Evolutionary conservation across 208 protist species (phyloP), one percentile per base, ranked within the genome.

Genomic region (Wallacemonas sp.): DNA sequence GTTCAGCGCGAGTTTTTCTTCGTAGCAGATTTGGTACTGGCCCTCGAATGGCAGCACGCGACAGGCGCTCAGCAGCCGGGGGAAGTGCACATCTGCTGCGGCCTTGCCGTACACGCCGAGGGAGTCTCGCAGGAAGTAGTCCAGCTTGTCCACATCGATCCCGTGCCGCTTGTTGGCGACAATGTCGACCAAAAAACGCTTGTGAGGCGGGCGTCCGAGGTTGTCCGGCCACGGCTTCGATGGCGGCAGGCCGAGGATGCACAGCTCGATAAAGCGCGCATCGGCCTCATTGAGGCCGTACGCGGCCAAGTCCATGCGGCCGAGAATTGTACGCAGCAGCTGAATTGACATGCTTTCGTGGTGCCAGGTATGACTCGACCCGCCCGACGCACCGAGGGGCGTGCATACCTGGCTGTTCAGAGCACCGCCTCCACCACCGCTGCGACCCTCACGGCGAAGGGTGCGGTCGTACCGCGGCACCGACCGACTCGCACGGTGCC

Each of bases 91-190:
- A 58, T 95, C 93, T 10, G 95, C 78, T 8, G 85, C 85, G 9
- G 85, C 82, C 74, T 92, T 91, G 46, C 91, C 92, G 67, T 92
- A 97, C 66, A 89, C 95, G 65, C 87, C 93, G 50, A 96, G 76
- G 8, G 87, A 92, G 68, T 99, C 98, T 44, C 98, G 86, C 5
- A 92, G 79, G 33, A 99, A 87, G 71, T 99, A 99, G 73, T 99
- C 98, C 12, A 98, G 85, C 42, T 97, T 95, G 62, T 99, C 98
- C 37, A 99, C 97, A 68, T 99, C 98, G 38, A 99, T 84, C 36
- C 89, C 92, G 66, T 96, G 98, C 17, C 93, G 83, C 62, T 95
- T 89, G 83, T 96, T 96, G 70, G 78, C 88, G 63, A 96, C 78
- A 53, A 96, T 83, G 39, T 93, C 66, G 8, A 84, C 57, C n/a